phyloP scores from a whole-genome alignment of 2,329 filamentous ascomycete species.

The Nigrospora sphaerica region DNA sequence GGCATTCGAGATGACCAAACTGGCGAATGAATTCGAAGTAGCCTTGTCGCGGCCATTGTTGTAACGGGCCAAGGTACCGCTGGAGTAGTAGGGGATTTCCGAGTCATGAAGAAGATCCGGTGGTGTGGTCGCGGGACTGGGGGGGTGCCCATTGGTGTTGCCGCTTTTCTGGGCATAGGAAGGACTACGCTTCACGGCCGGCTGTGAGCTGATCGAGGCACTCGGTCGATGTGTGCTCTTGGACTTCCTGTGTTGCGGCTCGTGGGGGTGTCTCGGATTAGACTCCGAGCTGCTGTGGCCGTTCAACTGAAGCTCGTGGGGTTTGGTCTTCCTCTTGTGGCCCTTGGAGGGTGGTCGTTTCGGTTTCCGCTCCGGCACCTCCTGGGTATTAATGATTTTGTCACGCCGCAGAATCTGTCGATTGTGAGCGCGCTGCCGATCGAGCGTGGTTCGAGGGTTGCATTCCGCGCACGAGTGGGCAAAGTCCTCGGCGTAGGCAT shows the following conservation, averaged over 20 bases:
- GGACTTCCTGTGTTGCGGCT: slow-evolving; percentile 62
- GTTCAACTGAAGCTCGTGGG: slow-evolving; percentile 59
- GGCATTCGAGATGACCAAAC: slow-evolving; percentile 65
- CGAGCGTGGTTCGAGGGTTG: slow-evolving; percentile 62
- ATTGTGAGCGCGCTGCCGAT: slow-evolving; percentile 68
- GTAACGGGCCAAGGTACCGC: slow-evolving; percentile 69
- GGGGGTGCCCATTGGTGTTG: slow-evolving; percentile 49
- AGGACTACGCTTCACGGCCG: slow-evolving; percentile 57
- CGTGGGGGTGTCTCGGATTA: slow-evolving; percentile 37
- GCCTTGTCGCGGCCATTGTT: slow-evolving; percentile 51
- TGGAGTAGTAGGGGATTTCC: slow-evolving; percentile 62
- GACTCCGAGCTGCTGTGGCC: slow-evolving; percentile 57
- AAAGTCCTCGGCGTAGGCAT: slow-evolving; percentile 64
- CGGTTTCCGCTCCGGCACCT: slow-evolving; percentile 59
- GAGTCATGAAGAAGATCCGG: slow-evolving; percentile 57
- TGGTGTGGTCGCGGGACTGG: slow-evolving; percentile 73
- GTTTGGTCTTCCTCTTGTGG: slow-evolving; percentile 83
- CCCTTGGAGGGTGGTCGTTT: slow-evolving; percentile 72
- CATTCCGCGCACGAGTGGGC: slow-evolving; percentile 88
- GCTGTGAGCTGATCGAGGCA: slow-evolving; percentile 62
- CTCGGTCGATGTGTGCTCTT: slow-evolving; percentile 78
- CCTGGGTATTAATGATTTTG: slow-evolving; percentile 34
- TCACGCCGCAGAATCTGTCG: slow-evolving; percentile 56
- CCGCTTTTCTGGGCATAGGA: slow-evolving; percentile 56
- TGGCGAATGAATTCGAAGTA: slow-evolving; percentile 71